Evolutionary conservation across 2,329 filamentous ascomycete genomes (phyloP).

Genomic region (Ceratocystis destructans): DNA sequence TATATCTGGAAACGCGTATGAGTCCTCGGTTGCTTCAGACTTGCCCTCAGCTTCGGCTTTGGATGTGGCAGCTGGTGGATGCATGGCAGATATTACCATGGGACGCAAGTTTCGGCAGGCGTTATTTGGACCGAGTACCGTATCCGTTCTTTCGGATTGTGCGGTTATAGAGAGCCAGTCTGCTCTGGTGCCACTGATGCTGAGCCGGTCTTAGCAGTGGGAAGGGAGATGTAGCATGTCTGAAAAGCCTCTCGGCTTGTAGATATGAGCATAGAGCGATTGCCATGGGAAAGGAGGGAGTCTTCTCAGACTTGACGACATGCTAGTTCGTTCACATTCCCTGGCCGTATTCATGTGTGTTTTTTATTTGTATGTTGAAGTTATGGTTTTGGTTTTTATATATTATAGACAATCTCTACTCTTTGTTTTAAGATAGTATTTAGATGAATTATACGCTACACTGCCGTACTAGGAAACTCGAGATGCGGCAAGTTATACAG

Average conservation of each 20-base stretch:
- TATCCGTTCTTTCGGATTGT: constrained; percentile 31
- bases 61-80: background rate
- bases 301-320: too few species aligned
- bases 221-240: background rate
- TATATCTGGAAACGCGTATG: too few species aligned
- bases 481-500: background rate
- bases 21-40: background rate
- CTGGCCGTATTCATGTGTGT: background rate
- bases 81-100: constrained; percentile 24
- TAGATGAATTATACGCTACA: background rate
- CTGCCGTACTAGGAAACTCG: background rate
- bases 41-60: background rate
- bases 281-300: too few species aligned
- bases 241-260: background rate
- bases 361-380: background rate
- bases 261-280: too few species aligned
- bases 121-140: constrained; percentile 30
- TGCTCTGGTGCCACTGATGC: constrained; percentile 46
- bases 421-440: background rate
- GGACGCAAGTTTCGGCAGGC: constrained; percentile 31
- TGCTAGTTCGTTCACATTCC: background rate
- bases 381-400: background rate
- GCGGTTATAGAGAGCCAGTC: constrained; percentile 39
- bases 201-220: constrained; percentile 32
- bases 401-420: constrained; percentile 7